A percentile compares a stretch with the other conserved stretches of the same genome.
phyloP scores from a whole-genome alignment of 179 eudicot genomes.

The Carnegiea gigantea region DNA sequence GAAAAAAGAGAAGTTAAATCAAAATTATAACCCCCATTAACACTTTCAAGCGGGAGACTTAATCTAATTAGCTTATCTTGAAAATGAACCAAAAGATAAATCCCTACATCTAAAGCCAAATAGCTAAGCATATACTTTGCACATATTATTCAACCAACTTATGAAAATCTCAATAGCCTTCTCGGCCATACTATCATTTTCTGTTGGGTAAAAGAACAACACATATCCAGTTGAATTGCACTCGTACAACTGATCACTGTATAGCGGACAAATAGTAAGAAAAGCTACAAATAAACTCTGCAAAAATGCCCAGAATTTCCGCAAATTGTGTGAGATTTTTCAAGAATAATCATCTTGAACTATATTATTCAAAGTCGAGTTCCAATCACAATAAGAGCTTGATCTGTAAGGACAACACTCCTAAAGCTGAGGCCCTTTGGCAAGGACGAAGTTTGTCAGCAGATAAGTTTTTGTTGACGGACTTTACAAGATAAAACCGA shows the following conservation, averaged over 20 bases:
- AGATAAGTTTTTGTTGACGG: conserved; percentile 10
- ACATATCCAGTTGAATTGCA: conserved; percentile 18
- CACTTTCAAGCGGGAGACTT: too few relatives aligned
- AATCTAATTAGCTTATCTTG: too few relatives aligned
- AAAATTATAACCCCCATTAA: too few relatives aligned
- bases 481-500: conserved; percentile 10
- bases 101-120: too few relatives aligned
- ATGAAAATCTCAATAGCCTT: conserved; percentile 11
- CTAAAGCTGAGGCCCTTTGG: conserved; percentile 9
- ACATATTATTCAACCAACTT: not conserved
- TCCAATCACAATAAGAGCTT: conserved; percentile 15
- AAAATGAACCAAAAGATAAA: not conserved
- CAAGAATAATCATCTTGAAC: conserved; percentile 15
- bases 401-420: conserved; percentile 6
- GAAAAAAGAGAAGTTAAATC: too few relatives aligned
- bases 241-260: not conserved
- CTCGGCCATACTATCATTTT: not conserved
- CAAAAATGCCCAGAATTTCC: conserved; percentile 16
- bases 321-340: conserved; percentile 5
- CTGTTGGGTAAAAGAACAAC: conserved; percentile 6
- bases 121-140: not conserved
- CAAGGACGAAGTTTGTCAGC: not conserved
- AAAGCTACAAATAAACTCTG: conserved; percentile 1
- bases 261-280: not conserved
- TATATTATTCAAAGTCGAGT: conserved; percentile 16